Percentiles rank a stretch among this genome's conserved stretches.
These are phyloP conservation scores for Bisporella sp. DNA, from an alignment of 2,329 filamentous ascomycete genomes.

Conservation along the genomic window DNA sequence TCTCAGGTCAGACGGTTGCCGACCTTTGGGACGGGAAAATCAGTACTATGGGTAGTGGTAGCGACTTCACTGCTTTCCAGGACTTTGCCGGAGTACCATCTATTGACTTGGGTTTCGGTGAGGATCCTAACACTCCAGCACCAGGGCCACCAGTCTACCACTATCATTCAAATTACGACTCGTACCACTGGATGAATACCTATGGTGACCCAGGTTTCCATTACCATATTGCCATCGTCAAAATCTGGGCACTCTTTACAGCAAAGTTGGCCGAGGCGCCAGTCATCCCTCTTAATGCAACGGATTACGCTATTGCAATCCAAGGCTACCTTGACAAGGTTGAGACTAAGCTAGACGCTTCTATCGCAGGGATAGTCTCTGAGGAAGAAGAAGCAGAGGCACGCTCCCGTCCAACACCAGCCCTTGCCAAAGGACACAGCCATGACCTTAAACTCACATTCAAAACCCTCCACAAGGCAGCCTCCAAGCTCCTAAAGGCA, in stretches of 20 bases:
- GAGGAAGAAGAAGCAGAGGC: constrained; percentile 23
- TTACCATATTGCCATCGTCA: constrained; percentile 52
- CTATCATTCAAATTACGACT: constrained; percentile 82
- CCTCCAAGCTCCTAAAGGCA: constrained; percentile 14
- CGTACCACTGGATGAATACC: constrained; percentile 74
- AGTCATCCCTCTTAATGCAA: constrained; percentile 44
- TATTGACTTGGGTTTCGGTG: constrained; percentile 48
- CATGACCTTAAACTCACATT: constrained; percentile 20
- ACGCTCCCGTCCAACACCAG: constrained; percentile 19
- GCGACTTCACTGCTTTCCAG: constrained; percentile 62
- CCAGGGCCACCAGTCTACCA: constrained; percentile 54
- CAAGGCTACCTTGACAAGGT: constrained; percentile 23
- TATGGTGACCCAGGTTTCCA: constrained; percentile 62
- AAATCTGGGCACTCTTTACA: constrained; percentile 43
- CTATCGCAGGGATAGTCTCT: constrained; percentile 11
- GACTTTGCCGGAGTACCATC: constrained; percentile 45
- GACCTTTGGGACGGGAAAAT: constrained; percentile 47
- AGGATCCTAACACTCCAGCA: constrained; percentile 22
- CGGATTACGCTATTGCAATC: constrained; percentile 33
- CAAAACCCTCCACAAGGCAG: constrained; percentile 21
- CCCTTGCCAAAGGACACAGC: constrained; percentile 13
- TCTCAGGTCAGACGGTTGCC: constrained; percentile 31
- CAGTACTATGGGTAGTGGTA: constrained; percentile 54
- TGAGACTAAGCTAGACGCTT: constrained; percentile 22
- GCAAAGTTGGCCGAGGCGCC: constrained; percentile 42